Evolutionary conservation across 164 flowering plant genomes (phyloP), one percentile per base, ranked within the genome.

Genomic region (Stephania yunnanensis): DNA sequence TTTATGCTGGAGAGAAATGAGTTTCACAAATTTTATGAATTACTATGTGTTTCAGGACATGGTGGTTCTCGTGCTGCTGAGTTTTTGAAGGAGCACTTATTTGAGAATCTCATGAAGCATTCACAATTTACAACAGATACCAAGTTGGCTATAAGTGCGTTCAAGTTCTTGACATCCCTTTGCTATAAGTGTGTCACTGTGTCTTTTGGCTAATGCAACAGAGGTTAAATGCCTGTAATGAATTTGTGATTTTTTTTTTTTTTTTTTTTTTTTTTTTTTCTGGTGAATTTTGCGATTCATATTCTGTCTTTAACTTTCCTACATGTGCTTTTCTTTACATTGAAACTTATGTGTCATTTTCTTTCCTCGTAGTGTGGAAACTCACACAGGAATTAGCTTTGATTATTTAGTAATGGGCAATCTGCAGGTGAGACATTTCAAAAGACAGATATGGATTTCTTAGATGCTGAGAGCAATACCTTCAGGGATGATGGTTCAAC

Each of bases 61-160:
- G 99, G 99, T 76, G 99, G 99, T 82, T 88, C 97, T n/a, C 97
- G 94, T 67, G 98, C 99, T 74, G 96, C 99, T 44, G 97, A 93
- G 81, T 95, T 80, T 85, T 81, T 95, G 82, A 93, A 91, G 87
- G 88, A 89, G 52, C 88, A 90, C 81, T 90, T 95, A 9, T 95
- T 95, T 83, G 92, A 91, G 77, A 93, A 94, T 85, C 90, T 95
- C 58, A 74, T 90, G 89, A 92, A 88, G 88, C 99, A 95, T 82
- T 97, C 97, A 75, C 81, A 86, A 72, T 95, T 95, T 78, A 73
- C 89, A 76, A 81, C 86, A 1, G 85, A 92, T 74, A 87, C 97
- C 69, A 95, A 91, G 78, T 74, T 83, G 79, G 98, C 99, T 46
- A 89, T 95, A 84, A 91, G 99, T 95, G 78, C 67, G 99, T 89